Evolutionary conservation across 257 asterid species (phyloP), one percentile per base, ranked within the genome.

Genomic region (Rauvolfia tetraphylla): DNA sequence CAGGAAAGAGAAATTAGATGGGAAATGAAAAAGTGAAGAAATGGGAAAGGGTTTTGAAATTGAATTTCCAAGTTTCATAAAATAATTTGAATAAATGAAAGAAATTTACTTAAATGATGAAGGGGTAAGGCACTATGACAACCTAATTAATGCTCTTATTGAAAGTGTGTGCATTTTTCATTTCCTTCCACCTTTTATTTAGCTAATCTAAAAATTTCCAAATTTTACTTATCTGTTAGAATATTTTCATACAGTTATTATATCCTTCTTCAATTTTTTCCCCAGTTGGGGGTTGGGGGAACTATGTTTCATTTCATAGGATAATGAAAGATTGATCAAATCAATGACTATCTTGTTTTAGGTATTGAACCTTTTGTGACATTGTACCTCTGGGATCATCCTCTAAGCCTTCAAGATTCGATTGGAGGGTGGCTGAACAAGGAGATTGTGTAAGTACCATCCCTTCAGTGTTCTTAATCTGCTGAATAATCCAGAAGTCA

Each of bases 371-470:
- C 91, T 0, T 86, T 75, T 78, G 81, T 80, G 48, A 88, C 87
- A 67, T 75, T 88, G 71, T 88, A 86, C 72, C 90, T 86, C 75
- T 88, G 90, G 92, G 92, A 86, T 88, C 90, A 86, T 68, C 92
- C 92, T 44, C 82, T 82, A 74, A 80, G 72, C 83, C 87, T 81
- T 67, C 76, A 73, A 41, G 83, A 88, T 46, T 81, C 87, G 17
- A 72, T 76, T 58, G 90, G 87, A 7, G 92, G 92, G 76, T 88
- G 90, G 89, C 78, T 83, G 75, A 76, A 76, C 61, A 69, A 86
- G 77, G 63, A 79, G 27, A 86, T 81, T 76, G 83, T 88, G 90
- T 84, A 86, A 84, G 88, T 75, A 58, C 49, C 62, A 0, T 22
- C 31, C 44, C 31, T 42, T 34, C 8, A 17, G 20, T 70, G 27